Evolutionary conservation across 1,284 basidiomycete species (phyloP).

Genomic region (Trametes pubescens): DNA sequence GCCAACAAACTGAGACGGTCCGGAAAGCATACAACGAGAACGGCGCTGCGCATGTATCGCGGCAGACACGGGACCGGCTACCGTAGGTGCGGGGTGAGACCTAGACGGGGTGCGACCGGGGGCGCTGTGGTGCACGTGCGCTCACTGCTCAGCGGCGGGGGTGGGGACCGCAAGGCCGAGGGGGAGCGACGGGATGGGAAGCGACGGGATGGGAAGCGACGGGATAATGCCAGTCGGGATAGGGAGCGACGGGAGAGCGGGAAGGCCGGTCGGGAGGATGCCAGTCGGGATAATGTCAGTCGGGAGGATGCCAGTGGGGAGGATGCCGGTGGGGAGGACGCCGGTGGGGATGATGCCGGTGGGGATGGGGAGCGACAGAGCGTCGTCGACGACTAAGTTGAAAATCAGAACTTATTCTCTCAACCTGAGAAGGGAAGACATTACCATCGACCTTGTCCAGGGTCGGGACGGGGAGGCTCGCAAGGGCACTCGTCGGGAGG

Average conservation of each 20-base stretch:
- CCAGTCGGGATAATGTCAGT: neutral
- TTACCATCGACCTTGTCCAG: conserved; percentile 12
- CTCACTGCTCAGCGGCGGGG: neutral
- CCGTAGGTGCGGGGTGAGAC: neutral
- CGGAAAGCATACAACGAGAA: neutral
- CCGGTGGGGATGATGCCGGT: neutral
- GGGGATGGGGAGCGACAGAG: neutral
- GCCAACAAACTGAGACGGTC: neutral
- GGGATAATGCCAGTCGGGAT: conserved; percentile 3
- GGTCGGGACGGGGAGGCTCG: conserved; percentile 9
- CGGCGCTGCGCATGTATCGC: neutral
- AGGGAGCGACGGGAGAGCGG: conserved; percentile 3
- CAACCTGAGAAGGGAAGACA: neutral
- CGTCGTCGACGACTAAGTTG: neutral
- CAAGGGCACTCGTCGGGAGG: conserved; percentile 1
- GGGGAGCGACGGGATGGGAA: conserved; percentile 5
- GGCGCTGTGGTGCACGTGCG: neutral
- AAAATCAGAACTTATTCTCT: no score
- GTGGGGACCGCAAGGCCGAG: conserved; percentile 9
- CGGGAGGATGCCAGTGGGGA: neutral
- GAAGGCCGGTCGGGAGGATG: neutral
- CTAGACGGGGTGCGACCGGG: neutral
- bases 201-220: conserved; percentile 7
- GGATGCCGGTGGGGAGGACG: neutral
- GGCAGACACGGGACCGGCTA: neutral